phyloP scores from a whole-genome alignment of 768 basidiomycete species.

The Candolleomyces aberdarensis region DNA sequence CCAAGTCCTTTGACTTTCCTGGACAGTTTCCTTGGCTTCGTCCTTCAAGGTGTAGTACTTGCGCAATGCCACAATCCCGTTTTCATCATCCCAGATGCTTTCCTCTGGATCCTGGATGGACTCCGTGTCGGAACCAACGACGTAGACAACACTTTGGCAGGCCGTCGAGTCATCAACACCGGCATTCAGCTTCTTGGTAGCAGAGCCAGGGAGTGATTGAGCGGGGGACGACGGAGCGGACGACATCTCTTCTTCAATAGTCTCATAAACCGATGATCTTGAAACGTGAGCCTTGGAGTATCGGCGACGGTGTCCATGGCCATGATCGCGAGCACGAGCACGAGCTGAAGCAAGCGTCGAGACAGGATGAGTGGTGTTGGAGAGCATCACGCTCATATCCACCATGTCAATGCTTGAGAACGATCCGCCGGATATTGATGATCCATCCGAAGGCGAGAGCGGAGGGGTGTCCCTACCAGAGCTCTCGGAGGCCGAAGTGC shows the following conservation, averaged over 20 bases:
- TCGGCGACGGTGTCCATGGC: slow-evolving; percentile 69
- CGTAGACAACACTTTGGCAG: slow-evolving; percentile 30
- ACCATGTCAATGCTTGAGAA: slow-evolving; percentile 76
- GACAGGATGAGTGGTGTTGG: slow-evolving; percentile 44
- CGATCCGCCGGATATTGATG: slow-evolving; percentile 67
- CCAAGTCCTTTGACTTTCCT: slow-evolving; percentile 66
- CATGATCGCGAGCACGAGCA: slow-evolving; percentile 50
- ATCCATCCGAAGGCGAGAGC: slow-evolving; percentile 64
- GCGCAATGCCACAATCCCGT: slow-evolving; percentile 59
- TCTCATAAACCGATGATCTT: slow-evolving; percentile 72
- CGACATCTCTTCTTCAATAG: slow-evolving; percentile 68
- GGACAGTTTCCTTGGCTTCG: slow-evolving; percentile 64
- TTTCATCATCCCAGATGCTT: slow-evolving; percentile 64
- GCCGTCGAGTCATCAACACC: slow-evolving; percentile 32
- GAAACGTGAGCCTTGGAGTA: slow-evolving; percentile 62
- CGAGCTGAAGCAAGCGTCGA: slow-evolving; percentile 40
- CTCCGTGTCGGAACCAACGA: slow-evolving; percentile 56
- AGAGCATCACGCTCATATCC: slow-evolving; percentile 53
- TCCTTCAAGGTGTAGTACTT: slow-evolving; percentile 67
- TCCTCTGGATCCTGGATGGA: slow-evolving; percentile 38
- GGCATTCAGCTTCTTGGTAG: slow-evolving; percentile 31
- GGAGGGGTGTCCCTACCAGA: slow-evolving; percentile 73
- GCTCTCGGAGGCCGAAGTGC: slow-evolving; percentile 46
- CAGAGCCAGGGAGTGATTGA: slow-evolving; percentile 27
- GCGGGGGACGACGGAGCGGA: slow-evolving; percentile 25